These are phyloP conservation scores for Alternaria sp. DNA, from an alignment of 2,329 filamentous ascomycete species.

Conservation along the genomic window DNA sequence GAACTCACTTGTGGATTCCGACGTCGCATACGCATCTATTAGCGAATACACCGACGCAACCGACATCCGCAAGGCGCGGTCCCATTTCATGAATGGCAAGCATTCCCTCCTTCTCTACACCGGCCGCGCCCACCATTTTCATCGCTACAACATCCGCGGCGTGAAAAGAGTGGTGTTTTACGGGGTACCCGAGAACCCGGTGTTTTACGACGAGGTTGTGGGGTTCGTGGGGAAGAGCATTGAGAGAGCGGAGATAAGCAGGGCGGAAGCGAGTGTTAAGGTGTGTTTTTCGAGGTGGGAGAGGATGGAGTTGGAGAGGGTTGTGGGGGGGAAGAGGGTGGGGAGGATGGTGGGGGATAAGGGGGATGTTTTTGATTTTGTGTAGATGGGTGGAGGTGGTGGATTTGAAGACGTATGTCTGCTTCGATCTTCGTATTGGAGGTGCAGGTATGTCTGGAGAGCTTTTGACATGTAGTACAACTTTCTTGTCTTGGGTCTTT, in stretches of 20 bases:
- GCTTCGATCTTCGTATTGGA: too few relatives aligned
- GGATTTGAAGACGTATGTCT: too few relatives aligned
- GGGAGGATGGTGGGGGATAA: conserved; percentile 83
- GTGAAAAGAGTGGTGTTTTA: conserved; percentile 89
- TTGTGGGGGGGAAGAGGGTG: conserved; percentile 82
- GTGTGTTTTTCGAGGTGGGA: conserved; percentile 88
- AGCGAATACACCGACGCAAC: conserved; percentile 84
- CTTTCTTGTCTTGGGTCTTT: too few relatives aligned
- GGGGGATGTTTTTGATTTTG: conserved; percentile 92
- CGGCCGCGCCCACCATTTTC: conserved; percentile 95
- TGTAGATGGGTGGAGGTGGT: conserved; percentile 43
- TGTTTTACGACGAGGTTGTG: conserved; percentile 79
- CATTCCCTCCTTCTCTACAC: conserved; percentile 37
- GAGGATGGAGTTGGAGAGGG: conserved; percentile 82
- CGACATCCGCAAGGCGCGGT: conserved; percentile 82
- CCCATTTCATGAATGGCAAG: conserved; percentile 73
- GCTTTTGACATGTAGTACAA: background rate
- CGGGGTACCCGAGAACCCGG: conserved; percentile 83
- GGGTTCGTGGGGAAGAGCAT: conserved; percentile 65
- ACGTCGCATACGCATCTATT: conserved; percentile 77
- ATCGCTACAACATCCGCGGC: conserved; percentile 81
- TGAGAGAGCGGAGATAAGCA: conserved; percentile 64
- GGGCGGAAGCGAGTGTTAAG: conserved; percentile 57
- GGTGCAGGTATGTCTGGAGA: too few relatives aligned
- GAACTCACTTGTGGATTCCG: conserved; percentile 84